These are phyloP conservation scores for Elsinoe arachidis DNA, from an alignment of 2,329 filamentous ascomycete species.

Conservation along the genomic window DNA sequence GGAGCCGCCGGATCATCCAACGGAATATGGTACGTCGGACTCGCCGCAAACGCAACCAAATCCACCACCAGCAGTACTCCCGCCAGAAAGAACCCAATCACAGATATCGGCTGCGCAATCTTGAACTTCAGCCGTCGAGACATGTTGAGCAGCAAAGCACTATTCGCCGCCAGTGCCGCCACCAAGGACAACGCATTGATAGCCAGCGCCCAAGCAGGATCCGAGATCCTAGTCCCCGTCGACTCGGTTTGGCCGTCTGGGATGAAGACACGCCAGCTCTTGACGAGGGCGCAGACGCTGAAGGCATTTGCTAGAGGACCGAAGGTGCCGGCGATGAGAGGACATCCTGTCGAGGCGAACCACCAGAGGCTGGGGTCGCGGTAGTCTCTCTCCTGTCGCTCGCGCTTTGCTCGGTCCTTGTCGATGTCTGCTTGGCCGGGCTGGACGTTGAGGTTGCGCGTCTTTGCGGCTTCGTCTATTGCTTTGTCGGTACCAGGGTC, in stretches of 20 bases:
- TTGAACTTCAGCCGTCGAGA: conserved; percentile 46
- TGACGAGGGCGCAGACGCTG: conserved; percentile 42
- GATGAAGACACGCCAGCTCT: conserved; percentile 48
- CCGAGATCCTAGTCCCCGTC: conserved; percentile 38
- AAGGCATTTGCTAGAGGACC: conserved; percentile 32
- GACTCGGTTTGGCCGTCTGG: conserved; percentile 38
- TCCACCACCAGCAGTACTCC: conserved; percentile 47
- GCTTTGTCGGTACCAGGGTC: conserved; percentile 47
- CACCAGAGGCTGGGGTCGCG: conserved; percentile 48
- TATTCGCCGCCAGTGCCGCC: conserved; percentile 47
- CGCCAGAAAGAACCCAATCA: conserved; percentile 50
- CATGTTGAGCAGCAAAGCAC: conserved; percentile 52
- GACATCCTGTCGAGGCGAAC: conserved; percentile 52
- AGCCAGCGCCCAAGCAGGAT: conserved; percentile 47
- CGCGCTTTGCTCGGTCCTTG: conserved; percentile 13
- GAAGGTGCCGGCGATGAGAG: conserved; percentile 44
- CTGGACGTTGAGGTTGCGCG: conserved; percentile 19
- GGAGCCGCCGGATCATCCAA: conserved; percentile 16
- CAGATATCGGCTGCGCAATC: conserved; percentile 51
- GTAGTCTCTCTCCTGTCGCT: conserved; percentile 33
- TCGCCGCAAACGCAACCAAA: conserved; percentile 38
- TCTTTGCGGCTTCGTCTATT: conserved; percentile 38
- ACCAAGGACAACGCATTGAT: conserved; percentile 49
- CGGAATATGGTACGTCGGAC: conserved; percentile 35
- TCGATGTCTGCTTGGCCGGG: conserved; percentile 32